Evolutionary conservation across 441 rosid species (phyloP).

Genomic region (Jatropha multifida): DNA sequence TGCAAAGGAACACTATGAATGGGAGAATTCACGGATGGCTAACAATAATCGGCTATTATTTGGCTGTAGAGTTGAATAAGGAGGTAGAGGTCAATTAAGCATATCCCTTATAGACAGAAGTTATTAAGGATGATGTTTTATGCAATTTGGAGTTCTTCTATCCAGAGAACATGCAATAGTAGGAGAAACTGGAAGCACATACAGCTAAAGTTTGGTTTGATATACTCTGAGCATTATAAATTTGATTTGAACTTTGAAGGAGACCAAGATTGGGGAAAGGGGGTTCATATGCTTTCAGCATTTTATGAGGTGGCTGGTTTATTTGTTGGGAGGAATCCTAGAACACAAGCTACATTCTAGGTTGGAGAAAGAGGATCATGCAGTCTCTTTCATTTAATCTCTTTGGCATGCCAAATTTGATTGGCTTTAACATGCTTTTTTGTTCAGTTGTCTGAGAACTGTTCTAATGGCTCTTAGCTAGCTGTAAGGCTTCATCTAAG

Average conservation of each 20-base stretch:
- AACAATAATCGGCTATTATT: not conserved
- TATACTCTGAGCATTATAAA: not conserved
- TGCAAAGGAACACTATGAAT: not conserved
- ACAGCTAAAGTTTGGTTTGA: not conserved
- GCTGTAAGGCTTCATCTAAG: not conserved
- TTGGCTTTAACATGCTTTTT: not conserved
- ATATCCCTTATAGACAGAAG: not conserved
- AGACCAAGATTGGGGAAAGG: not conserved
- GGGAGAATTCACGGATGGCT: slow-evolving; percentile 4
- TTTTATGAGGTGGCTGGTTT: not conserved
- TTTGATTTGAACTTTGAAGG: not conserved
- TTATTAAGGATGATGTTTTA: not conserved
- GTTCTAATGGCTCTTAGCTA: not conserved
- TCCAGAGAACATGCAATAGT: not conserved
- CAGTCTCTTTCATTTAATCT: not conserved
- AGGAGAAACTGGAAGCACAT: not conserved
- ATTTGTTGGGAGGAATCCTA: not conserved
- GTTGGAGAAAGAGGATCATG: not conserved
- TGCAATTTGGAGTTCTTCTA: not conserved
- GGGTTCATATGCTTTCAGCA: no score
- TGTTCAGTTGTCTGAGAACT: not conserved
- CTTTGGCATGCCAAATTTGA: not conserved
- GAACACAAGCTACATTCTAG: not conserved
- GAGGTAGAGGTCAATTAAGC: not conserved
- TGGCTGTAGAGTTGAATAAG: not conserved